Evolutionary conservation across 768 basidiomycete genomes (phyloP).

Genomic region (Collybia sp.): DNA sequence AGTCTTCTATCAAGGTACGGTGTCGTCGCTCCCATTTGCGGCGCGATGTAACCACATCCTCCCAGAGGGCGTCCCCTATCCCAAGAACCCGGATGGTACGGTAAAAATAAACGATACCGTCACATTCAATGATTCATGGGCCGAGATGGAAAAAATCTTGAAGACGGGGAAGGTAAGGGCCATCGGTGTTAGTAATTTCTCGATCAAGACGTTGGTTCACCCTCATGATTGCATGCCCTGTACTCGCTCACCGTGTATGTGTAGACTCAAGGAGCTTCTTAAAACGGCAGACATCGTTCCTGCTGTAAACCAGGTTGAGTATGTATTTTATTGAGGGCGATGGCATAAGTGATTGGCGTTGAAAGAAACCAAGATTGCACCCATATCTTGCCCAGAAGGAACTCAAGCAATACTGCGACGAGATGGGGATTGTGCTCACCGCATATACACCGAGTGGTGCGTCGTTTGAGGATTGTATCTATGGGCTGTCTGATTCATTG

Average conservation of each 20-base stretch:
- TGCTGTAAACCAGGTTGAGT: conserved; percentile 47
- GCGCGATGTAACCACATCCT: not conserved
- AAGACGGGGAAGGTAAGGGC: conserved; percentile 41
- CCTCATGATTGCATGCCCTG: not conserved
- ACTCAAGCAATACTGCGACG: conserved; percentile 39
- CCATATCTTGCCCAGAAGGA: conserved; percentile 48
- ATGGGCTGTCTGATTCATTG: not conserved
- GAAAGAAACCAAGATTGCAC: conserved; percentile 29
- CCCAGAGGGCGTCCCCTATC: conserved; percentile 12
- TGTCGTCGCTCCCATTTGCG: not conserved
- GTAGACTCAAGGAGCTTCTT: conserved; percentile 34
- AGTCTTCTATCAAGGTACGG: conserved; percentile 23
- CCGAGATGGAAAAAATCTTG: conserved; percentile 44
- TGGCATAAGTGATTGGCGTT: not conserved
- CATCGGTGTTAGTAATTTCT: conserved; percentile 60
- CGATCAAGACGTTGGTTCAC: conserved; percentile 43
- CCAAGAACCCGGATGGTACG: conserved; percentile 29
- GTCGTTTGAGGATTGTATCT: too few relatives aligned
- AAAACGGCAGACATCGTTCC: conserved; percentile 37
- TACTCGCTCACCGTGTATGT: not conserved
- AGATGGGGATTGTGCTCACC: conserved; percentile 43
- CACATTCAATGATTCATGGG: conserved; percentile 42
- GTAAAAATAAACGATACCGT: conserved; percentile 22
- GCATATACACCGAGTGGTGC: conserved; percentile 47
- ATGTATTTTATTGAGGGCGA: conserved; percentile 5